Evolutionary conservation across 176 grass and related monocot genomes (phyloP).

Genomic region (Cenchrus fungigraminus): DNA sequence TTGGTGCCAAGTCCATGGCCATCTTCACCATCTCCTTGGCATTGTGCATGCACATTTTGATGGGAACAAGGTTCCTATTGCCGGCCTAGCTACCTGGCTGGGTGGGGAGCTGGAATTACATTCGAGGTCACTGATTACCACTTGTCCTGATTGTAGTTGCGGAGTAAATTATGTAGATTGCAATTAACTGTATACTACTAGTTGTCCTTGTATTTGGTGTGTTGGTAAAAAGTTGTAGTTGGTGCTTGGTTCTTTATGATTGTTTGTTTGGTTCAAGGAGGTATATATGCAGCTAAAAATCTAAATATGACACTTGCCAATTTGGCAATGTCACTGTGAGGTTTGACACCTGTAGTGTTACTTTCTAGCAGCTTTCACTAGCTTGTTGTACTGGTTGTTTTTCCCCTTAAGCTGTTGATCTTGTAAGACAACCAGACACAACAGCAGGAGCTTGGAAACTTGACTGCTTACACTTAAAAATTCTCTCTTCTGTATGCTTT

Average conservation of each 20-base stretch:
- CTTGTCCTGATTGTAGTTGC: constrained; percentile 25
- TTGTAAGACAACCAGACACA: constrained; percentile 7
- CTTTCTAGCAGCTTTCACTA: constrained; percentile 6
- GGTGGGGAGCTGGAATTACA: constrained; percentile 2
- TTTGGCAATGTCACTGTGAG: neutral
- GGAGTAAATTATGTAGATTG: constrained; percentile 41
- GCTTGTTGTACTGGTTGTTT: constrained; percentile 4
- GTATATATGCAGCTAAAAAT: constrained; percentile 30
- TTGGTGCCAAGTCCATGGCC: constrained; percentile 75
- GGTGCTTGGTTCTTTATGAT: neutral
- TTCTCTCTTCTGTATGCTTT: constrained; percentile 25
- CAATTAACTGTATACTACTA: constrained; percentile 14
- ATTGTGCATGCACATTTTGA: constrained; percentile 80
- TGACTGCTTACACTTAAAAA: neutral
- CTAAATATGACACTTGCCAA: neutral
- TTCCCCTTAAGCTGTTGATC: constrained; percentile 20
- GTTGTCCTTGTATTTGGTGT: constrained; percentile 7
- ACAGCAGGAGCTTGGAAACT: neutral
- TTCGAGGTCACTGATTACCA: constrained; percentile 32
- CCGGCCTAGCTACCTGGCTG: constrained; percentile 44
- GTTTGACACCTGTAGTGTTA: constrained; percentile 4
- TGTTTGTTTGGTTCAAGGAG: constrained; percentile 28
- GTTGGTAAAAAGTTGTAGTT: constrained; percentile 23
- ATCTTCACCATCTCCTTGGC: constrained; percentile 70
- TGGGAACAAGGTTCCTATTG: constrained; percentile 65